Evolutionary conservation across 169 alveolate species (phyloP), one percentile per base, ranked within the genome.

Genomic region (Plasmodium reichenowi): DNA sequence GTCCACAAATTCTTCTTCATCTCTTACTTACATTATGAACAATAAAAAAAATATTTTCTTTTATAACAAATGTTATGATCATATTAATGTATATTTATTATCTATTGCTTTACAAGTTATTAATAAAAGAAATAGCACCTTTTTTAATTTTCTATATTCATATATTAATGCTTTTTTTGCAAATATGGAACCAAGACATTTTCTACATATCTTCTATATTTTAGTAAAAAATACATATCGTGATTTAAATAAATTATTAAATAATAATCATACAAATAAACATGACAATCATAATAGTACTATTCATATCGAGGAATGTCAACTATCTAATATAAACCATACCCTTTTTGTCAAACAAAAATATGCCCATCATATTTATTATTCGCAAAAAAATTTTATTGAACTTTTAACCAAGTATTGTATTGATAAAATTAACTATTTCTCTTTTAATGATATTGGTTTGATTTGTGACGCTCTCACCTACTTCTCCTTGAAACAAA

Each of bases 111-210:
- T 66, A 47, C 72, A 80, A 71, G 56, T 38, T 17, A 59, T 68
- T 43, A 80, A 80, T 62, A 80, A 38, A 68, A 80, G 83, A 71
- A 56, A 60, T 71, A 62, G 73, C 8, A 4, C 17, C n/a, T 29
- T 80, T 12, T 59, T 67, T 47, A 80, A 45, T 60, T 80, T 80
- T 15, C 45, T 80, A 24, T 80, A 67, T 26, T 29, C 72, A 5
- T 80, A 80, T 47, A 47, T 80, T 20, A 54, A 59, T 17, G 43
- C 32, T 12, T 54, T 24, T 62, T 56, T 22, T 43, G n/a, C n/a
- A 38, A 54, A 24, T 52, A 80, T 80, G 26, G 83, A 80, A 32
- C 90, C 90, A 38, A 43, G 90, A 0, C 90, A 80, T 8, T 80
- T 80, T 52, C 48, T 80, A 10, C 48, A 80, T 38, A 52, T 80